phyloP scores from a whole-genome alignment of 129 eudicot species.

The Flaveria linearis region DNA sequence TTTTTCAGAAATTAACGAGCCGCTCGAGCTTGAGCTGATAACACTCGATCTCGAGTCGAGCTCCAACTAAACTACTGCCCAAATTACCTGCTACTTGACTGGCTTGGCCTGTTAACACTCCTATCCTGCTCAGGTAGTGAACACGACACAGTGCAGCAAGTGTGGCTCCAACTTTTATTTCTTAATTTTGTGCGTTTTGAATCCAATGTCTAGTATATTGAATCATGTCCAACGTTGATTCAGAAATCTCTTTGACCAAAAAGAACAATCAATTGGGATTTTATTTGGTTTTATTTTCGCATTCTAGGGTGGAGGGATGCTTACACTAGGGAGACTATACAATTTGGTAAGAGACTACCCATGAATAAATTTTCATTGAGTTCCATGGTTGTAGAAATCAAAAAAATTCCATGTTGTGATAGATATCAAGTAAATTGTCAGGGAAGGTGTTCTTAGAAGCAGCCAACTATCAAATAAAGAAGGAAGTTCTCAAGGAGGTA shows the following conservation, averaged over 20 bases:
- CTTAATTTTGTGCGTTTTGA: background rate
- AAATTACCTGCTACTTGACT: background rate
- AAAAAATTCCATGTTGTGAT: conserved; percentile 22
- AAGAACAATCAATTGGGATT: conserved; percentile 3
- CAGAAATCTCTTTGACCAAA: background rate
- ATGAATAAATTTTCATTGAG: conserved; percentile 13
- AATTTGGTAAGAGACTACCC: conserved; percentile 51
- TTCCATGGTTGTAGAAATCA: conserved; percentile 19
- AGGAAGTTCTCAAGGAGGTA: conserved; percentile 75
- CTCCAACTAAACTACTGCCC: background rate
- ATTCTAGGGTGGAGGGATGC: conserved; percentile 79
- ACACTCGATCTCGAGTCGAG: background rate
- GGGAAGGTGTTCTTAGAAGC: conserved; percentile 68
- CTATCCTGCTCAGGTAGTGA: background rate
- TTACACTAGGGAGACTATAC: conserved; percentile 70
- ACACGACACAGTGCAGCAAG: background rate
- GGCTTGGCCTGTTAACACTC: background rate
- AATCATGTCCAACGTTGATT: conserved; percentile 9
- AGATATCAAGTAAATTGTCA: conserved; percentile 74
- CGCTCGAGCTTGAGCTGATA: background rate
- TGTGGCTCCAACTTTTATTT: background rate
- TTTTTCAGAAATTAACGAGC: background rate
- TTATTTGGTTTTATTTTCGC: conserved; percentile 5
- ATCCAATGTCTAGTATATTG: background rate
- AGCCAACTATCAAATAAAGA: conserved; percentile 81